These are phyloP conservation scores for Penicillium polonicum DNA, from an alignment of 2,329 filamentous ascomycete species.

Conservation along the genomic window DNA sequence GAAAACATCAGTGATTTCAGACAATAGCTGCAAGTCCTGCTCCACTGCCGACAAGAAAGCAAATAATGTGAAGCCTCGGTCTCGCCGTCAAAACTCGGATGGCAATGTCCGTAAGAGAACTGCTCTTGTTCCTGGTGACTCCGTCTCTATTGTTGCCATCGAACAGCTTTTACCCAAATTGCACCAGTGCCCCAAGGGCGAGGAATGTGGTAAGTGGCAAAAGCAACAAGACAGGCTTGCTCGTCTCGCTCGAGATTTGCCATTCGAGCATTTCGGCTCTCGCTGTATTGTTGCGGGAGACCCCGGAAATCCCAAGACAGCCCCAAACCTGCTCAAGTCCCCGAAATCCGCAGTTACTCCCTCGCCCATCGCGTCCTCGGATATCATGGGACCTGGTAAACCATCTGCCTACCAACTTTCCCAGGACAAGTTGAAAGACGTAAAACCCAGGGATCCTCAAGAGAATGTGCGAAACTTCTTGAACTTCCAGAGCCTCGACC, in stretches of 20 bases:
- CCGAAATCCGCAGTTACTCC: slow-evolving; percentile 73
- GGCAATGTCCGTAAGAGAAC: background rate
- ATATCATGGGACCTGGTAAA: slow-evolving; percentile 70
- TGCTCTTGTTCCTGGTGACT: slow-evolving; percentile 63
- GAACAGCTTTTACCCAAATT: slow-evolving; percentile 83
- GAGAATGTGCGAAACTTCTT: slow-evolving; percentile 93
- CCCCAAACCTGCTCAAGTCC: slow-evolving; percentile 54
- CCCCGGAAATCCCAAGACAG: slow-evolving; percentile 71
- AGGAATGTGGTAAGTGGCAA: slow-evolving; percentile 78
- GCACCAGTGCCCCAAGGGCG: slow-evolving; percentile 81
- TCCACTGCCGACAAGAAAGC: background rate
- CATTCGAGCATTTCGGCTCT: slow-evolving; percentile 67
- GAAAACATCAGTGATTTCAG: slow-evolving; percentile 8
- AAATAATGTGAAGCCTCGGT: slow-evolving; percentile 17
- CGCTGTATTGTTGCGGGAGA: slow-evolving; percentile 74
- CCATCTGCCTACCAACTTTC: slow-evolving; percentile 67
- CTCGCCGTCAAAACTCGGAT: slow-evolving; percentile 19
- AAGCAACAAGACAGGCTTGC: slow-evolving; percentile 77
- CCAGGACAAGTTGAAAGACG: slow-evolving; percentile 66
- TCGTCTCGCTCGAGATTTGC: slow-evolving; percentile 72
- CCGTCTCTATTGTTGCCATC: slow-evolving; percentile 86
- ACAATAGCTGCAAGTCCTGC: background rate
- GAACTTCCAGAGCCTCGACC: slow-evolving; percentile 67
- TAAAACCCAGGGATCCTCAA: slow-evolving; percentile 76
- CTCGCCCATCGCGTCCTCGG: slow-evolving; percentile 87